These are phyloP conservation scores for Ciborinia camelliae DNA, from an alignment of 2,329 filamentous ascomycete genomes.

Conservation along the genomic window DNA sequence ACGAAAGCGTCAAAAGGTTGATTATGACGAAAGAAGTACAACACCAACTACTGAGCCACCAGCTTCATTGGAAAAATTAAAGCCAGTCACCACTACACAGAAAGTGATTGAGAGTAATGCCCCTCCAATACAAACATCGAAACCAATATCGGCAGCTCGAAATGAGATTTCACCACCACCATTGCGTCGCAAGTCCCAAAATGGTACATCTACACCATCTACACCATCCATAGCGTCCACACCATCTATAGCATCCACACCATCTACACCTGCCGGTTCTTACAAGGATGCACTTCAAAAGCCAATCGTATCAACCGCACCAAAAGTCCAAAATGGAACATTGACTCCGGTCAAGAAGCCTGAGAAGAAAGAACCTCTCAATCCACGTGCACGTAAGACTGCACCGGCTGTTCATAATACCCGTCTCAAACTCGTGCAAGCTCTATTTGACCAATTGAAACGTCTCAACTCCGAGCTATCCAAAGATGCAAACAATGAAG, in stretches of 20 bases:
- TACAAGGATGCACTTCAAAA: neutral
- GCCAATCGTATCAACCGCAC: neutral
- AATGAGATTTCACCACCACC: slow-evolving; percentile 33
- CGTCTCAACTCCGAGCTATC: slow-evolving; percentile 63
- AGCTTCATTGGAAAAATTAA: neutral
- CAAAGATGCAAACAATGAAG: slow-evolving; percentile 49
- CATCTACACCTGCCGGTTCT: slow-evolving; percentile 11
- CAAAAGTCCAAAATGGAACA: neutral
- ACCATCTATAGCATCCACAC: too few relatives aligned
- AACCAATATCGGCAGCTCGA: slow-evolving; percentile 20
- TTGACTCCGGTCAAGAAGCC: slow-evolving; percentile 24
- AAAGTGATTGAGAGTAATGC: neutral
- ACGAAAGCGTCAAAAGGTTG: slow-evolving; percentile 37
- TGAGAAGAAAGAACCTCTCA: slow-evolving; percentile 53
- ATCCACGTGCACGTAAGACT: slow-evolving; percentile 61
- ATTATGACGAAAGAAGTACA: slow-evolving; percentile 19
- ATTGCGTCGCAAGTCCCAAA: slow-evolving; percentile 27
- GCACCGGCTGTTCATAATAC: slow-evolving; percentile 56
- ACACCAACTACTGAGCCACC: neutral
- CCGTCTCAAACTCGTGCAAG: slow-evolving; percentile 55
- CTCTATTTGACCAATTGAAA: slow-evolving; percentile 63
- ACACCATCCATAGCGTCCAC: too few relatives aligned
- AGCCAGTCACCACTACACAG: neutral
- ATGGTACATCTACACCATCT: slow-evolving; percentile 3
- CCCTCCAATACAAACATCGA: neutral